Base-by-base conservation (phyloP, 78 protist species). In the slime mould (Dictyostelium discoideum) region DNA sequence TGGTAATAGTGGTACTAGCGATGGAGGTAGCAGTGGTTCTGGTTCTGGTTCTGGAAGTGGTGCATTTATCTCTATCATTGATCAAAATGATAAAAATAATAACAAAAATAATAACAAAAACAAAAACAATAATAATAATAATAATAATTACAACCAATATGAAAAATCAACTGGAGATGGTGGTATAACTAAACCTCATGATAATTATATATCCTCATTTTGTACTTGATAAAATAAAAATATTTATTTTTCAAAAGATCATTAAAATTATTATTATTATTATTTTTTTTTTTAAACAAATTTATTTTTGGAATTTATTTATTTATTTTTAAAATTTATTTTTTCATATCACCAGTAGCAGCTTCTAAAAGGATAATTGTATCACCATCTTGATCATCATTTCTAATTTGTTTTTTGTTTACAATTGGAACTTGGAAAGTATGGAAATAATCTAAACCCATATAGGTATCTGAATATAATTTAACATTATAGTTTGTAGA, bases 361-460 rank as follows among this genome's bases (percentile, higher is more conserved):
- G 69, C 26, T 20, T 60, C 69, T 5, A 60, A 60, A 60, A 60
- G 69, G 7, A 60, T 60, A 20, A 60, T 60, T 18, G 69, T 60
- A 20, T 60, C 69, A 69, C 77, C 39, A 69, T 26, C 39, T 20
- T 63, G 10, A 63, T 69, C 77, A 26, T 26, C 32, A 24, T 24
- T 32, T 74, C 39, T 29, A 29, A 29, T 18, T 60, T 29, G 22
- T 39, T 90, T 60, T 73, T 90, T 90, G 2, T 18, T 16, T 22
- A 48, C 57, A 9, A 90, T 39, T 37, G 69, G 54, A 0, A 82
- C 10, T 22, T 72, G 44, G 37, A 90, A 82, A n/a, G 95, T 37
- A 48, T 67, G 57, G 79, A 90, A 90, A 73, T 82, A 90, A 82
- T 90, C 95, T 37, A 90, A 82, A n/a, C 95, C 95, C 13, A 80